phyloP scores from a whole-genome alignment of 1,284 basidiomycete genomes.

The Polyporus tsugae region DNA sequence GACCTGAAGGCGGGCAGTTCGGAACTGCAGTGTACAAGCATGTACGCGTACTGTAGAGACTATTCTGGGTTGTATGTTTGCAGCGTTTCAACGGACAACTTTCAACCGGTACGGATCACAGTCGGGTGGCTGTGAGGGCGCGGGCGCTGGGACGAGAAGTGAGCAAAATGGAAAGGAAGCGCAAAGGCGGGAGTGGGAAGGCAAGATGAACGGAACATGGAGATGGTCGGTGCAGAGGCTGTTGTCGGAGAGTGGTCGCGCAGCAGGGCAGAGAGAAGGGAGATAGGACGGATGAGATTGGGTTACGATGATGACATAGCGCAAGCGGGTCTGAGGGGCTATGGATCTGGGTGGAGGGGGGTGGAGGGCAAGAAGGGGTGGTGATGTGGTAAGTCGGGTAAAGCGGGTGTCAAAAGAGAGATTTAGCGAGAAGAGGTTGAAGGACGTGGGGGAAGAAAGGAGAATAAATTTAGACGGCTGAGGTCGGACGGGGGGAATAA shows the following conservation, averaged over 20 bases:
- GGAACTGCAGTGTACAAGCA: neutral
- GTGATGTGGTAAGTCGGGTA: constrained; percentile 9
- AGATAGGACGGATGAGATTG: constrained; percentile 7
- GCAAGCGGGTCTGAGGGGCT: neutral
- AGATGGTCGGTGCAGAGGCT: neutral
- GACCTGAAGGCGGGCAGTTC: neutral
- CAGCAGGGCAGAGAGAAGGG: neutral
- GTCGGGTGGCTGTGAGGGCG: constrained; percentile 7
- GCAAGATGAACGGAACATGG: neutral
- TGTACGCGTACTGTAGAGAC: neutral
- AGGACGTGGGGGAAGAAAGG: neutral
- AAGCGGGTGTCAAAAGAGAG: neutral
- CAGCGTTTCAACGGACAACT: neutral
- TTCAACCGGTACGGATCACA: neutral
- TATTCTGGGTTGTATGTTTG: neutral
- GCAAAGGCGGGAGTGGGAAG: neutral
- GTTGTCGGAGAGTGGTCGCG: neutral
- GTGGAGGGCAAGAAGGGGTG: constrained; percentile 1
- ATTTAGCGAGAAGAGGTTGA: neutral
- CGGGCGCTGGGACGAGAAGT: neutral
- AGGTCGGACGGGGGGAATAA: neutral
- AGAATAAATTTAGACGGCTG: neutral
- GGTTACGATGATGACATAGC: neutral
- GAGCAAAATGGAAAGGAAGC: neutral
- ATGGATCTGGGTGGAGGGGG: neutral